Conservation (phyloP, 306 rosid species). For the Prunus padus region DNA sequence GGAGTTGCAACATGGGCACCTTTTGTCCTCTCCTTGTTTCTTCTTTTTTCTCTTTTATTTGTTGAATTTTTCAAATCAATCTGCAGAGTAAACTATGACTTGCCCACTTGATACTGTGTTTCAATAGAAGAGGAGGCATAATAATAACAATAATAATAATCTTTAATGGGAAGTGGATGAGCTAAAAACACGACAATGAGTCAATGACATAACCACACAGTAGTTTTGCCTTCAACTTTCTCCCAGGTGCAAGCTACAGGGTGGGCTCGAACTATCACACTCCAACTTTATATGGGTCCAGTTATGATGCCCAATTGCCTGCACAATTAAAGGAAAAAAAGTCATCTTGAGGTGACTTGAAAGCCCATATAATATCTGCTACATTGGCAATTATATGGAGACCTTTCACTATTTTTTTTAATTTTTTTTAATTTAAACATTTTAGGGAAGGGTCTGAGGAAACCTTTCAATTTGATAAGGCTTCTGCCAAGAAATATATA, state of each 20-base stretch:
- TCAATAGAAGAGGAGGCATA: neutral
- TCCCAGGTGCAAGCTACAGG: neutral
- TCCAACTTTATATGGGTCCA: conserved; percentile 3
- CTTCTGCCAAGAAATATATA: neutral
- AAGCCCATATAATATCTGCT: conserved; percentile 41
- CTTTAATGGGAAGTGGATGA: neutral
- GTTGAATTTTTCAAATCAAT: neutral
- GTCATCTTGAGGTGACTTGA: conserved; percentile 36
- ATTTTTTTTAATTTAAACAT: neutral
- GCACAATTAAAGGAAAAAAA: conserved; percentile 6
- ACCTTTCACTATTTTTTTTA: neutral
- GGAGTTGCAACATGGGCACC: neutral
- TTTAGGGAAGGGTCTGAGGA: neutral
- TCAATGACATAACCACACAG: neutral
- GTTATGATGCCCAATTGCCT: neutral
- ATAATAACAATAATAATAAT: neutral
- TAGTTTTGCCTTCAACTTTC: neutral
- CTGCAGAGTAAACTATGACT: neutral
- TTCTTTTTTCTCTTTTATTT: neutral
- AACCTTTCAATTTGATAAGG: neutral
- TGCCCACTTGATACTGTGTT: neutral
- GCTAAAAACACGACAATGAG: neutral
- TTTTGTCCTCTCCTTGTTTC: conserved; percentile 15
- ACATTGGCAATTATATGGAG: conserved; percentile 29
- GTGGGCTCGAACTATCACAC: neutral